Base-by-base conservation (phyloP, 208 protist species). In the Borovskyia barvae region DNA sequence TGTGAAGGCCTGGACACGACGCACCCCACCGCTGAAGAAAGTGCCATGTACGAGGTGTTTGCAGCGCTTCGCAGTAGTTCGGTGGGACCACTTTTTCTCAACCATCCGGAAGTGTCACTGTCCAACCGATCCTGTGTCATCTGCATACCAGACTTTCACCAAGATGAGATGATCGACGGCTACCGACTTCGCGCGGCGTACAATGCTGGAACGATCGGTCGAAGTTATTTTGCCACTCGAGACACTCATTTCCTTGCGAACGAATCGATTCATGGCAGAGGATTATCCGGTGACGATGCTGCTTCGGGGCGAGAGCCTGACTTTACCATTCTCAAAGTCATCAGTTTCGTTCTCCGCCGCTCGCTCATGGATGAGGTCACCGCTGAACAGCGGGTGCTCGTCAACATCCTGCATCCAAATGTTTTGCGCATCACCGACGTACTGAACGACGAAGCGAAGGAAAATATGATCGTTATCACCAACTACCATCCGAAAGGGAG, bases 391-490 rank as follows among this genome's bases (percentile, higher is more conserved):
- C 67, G 76, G 3, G 61, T 73, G 14, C 41, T 94, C 40, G 74
- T 75, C 9, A 86, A 85, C 43, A 49, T 88, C 20, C 52, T 67
- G 45, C 64, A 80, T 24, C 63, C 72, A 7, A 79, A 89, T 30
- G 54, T 94, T 6, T 64, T 89, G 25, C 52, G 55, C 8, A 77
- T 84, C 24, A 56, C 59, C 33, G 82, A 92, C 68, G 72, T 94
- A 1, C 66, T 94, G 49, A 77, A 82, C 37, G 87, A 92, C 58
- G 84, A 80, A 35, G 51, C 67, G n/a, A 54, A 76, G 40, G 83
- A 94, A 55, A 94, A 91, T 46, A 55, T 90, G 57, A 85, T 92
- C 22, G 66, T 88, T 20, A 74, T 91, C 20, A 75, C 82, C 3
- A 59, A 74, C 20, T 89, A 78, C 73, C 49, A 80, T 32, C 57